Evolutionary conservation across 108 stramenopile species (phyloP).

Genomic region (Discostella pseudostelligera): DNA sequence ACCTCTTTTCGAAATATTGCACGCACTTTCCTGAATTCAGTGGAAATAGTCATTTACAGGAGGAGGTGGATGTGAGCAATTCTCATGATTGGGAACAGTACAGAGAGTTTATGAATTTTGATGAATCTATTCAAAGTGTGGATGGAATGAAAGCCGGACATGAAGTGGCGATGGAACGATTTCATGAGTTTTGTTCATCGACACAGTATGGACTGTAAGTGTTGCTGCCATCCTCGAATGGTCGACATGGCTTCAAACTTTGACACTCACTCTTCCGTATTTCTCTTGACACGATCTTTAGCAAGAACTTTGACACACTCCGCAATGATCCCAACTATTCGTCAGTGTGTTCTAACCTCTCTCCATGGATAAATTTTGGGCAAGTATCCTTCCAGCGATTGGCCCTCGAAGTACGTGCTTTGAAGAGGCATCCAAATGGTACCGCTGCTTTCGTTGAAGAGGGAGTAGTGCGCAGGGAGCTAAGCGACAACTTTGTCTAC

Average conservation of each 20-base stretch:
- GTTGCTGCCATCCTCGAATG: neutral
- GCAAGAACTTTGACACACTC: constrained; percentile 68
- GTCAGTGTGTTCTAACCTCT: constrained; percentile 76
- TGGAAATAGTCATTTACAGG: constrained; percentile 53
- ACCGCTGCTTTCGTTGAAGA: constrained; percentile 94
- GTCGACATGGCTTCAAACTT: too few relatives aligned
- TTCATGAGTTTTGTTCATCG: constrained; percentile 68
- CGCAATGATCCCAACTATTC: constrained; percentile 93
- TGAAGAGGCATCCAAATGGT: constrained; percentile 73
- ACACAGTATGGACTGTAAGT: constrained; percentile 49
- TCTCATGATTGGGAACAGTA: constrained; percentile 50
- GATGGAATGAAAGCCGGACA: constrained; percentile 72
- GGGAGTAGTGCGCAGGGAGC: constrained; percentile 91
- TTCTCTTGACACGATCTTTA: constrained; percentile 23
- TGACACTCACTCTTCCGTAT: neutral
- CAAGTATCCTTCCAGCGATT: constrained; percentile 88
- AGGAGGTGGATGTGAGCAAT: constrained; percentile 17
- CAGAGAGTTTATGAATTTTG: constrained; percentile 58
- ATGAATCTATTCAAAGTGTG: constrained; percentile 58
- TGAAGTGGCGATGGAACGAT: constrained; percentile 65
- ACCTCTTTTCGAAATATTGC: constrained; percentile 67
- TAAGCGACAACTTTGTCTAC: constrained; percentile 96
- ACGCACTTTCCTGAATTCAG: constrained; percentile 71
- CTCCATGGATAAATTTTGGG: constrained; percentile 89
- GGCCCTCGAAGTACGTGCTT: constrained; percentile 61